Conservation (phyloP, 768 basidiomycete genomes). For the Lactarius deliciosus region DNA sequence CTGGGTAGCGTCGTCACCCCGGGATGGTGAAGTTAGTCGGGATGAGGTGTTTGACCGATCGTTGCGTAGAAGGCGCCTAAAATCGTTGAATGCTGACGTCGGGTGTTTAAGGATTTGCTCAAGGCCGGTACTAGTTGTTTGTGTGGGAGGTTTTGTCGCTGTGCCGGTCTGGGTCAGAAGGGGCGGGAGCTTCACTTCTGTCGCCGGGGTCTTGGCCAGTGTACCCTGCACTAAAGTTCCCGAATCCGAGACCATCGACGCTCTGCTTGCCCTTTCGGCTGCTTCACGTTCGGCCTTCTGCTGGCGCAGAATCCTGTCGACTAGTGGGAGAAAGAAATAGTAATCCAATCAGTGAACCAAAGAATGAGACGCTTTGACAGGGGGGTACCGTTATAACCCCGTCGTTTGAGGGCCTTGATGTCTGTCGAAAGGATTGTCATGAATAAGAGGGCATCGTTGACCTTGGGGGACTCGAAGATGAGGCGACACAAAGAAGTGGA, state of each 20-base stretch:
- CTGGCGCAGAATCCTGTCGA: constrained; percentile 87
- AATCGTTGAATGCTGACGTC: constrained; percentile 13
- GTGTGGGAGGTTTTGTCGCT: background rate
- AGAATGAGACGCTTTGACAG: background rate
- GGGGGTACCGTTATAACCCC: constrained; percentile 78
- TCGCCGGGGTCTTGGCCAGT: constrained; percentile 12
- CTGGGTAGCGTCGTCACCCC: background rate
- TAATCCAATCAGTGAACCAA: constrained; percentile 29
- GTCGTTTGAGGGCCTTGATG: constrained; percentile 70
- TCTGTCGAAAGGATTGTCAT: constrained; percentile 95
- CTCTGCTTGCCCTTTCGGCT: constrained; percentile 47
- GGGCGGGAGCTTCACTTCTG: background rate
- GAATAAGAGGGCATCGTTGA: constrained; percentile 85
- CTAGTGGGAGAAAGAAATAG: constrained; percentile 41
- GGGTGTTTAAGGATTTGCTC: constrained; percentile 26
- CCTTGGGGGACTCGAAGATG: constrained; percentile 73
- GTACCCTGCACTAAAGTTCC: constrained; percentile 10
- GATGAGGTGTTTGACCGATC: constrained; percentile 11
- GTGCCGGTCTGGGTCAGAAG: background rate
- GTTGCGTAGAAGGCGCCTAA: constrained; percentile 20
- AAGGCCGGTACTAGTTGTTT: constrained; percentile 3
- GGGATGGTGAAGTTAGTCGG: constrained; percentile 1
- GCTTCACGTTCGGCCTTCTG: constrained; percentile 67
- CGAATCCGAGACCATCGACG: constrained; percentile 27
- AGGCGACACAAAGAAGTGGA: constrained; percentile 79